Conservation (phyloP, 1,284 basidiomycete genomes). For the Ustilago trichophora region DNA sequence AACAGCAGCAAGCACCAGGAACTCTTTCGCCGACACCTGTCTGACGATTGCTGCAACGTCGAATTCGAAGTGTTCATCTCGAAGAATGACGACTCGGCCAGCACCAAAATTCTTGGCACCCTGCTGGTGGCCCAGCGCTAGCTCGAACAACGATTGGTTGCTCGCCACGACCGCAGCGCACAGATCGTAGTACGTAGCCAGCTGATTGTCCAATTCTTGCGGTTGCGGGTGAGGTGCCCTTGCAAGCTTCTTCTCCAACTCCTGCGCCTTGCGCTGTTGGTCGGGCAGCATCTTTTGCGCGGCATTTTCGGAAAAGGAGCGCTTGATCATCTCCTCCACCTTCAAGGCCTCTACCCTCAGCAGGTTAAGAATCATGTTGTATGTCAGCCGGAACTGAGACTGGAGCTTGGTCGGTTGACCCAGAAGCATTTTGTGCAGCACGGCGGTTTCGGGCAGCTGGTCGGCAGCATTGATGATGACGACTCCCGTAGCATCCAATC, state of each 20-base stretch:
- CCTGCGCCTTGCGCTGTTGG: constrained; percentile 83
- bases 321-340: constrained; percentile 99
- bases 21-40: constrained; percentile 72
- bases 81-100: constrained; percentile 84
- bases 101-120: constrained; percentile 76
- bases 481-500: constrained; percentile 92
- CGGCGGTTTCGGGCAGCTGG: constrained; percentile 77
- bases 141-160: constrained; percentile 76
- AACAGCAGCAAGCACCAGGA: constrained; percentile 79
- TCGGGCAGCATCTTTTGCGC: constrained; percentile 91
- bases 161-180: constrained; percentile 75
- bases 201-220: constrained; percentile 72
- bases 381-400: constrained; percentile 96
- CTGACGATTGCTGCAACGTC: constrained; percentile 82
- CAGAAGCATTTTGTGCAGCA: constrained; percentile 82
- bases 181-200: constrained; percentile 81
- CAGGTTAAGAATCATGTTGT: constrained; percentile 99
- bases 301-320: constrained; percentile 97
- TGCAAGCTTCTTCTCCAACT: constrained; percentile 76
- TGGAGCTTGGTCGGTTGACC: constrained; percentile 90
- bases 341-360: constrained; percentile 93
- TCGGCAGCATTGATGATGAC: constrained; percentile 85
- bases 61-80: constrained; percentile 77
- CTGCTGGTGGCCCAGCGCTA: constrained; percentile 74
- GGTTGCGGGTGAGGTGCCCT: constrained; percentile 74